phyloP scores from a whole-genome alignment of 2,329 filamentous ascomycete species.

The Penicillium occitanis region DNA sequence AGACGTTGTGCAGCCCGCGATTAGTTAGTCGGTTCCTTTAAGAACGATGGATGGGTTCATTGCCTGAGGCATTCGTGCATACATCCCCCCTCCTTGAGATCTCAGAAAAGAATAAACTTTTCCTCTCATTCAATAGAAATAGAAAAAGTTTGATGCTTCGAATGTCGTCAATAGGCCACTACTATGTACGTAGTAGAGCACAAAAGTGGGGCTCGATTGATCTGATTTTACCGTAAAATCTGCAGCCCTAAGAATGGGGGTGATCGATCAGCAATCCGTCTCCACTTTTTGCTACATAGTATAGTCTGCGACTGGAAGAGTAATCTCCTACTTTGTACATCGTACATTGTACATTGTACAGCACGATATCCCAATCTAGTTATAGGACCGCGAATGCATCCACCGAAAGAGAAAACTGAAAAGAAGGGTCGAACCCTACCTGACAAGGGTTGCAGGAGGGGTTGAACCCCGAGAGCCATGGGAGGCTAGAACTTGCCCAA shows the following conservation, averaged over 20 bases:
- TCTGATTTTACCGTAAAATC: background rate
- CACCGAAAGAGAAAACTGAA: background rate
- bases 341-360: background rate
- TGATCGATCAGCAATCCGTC: background rate
- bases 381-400: background rate
- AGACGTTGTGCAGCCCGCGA: background rate
- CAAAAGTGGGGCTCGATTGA: background rate
- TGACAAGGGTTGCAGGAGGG: background rate
- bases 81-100: too few species aligned
- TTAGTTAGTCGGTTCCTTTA: background rate
- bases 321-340: background rate
- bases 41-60: background rate
- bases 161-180: background rate
- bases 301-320: background rate
- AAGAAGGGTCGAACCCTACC: background rate
- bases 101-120: background rate
- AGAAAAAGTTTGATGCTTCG: background rate
- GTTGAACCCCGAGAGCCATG: background rate
- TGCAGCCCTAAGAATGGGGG: constrained; percentile 2
- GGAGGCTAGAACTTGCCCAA: background rate
- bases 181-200: too few species aligned
- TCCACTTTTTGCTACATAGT: background rate
- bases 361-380: background rate
- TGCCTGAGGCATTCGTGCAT: background rate
- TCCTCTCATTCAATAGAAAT: background rate